Conservation (phyloP, 129 eudicot species). For the Cynara cardunculus region DNA sequence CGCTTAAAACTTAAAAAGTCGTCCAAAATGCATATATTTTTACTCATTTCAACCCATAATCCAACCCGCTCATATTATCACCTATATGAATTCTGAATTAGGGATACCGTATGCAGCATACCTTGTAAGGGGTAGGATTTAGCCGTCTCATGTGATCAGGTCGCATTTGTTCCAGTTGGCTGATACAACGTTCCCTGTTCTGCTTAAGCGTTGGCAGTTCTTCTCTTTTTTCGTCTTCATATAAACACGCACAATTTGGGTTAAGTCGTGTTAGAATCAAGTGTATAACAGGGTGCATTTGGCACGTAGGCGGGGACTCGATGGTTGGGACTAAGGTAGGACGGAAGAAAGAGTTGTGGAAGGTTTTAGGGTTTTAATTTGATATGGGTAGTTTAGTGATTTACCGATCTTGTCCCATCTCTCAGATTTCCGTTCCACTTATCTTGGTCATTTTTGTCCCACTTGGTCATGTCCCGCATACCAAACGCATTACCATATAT, state of each 20-base stretch:
- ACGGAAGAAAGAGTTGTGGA: neutral
- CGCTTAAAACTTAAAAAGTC: neutral
- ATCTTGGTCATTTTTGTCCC: neutral
- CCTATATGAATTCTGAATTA: neutral
- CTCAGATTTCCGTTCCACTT: neutral
- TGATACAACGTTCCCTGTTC: constrained; percentile 63
- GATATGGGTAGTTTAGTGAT: neutral
- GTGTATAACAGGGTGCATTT: neutral
- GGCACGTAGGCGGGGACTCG: neutral
- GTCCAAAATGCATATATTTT: neutral
- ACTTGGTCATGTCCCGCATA: no score
- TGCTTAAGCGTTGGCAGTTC: constrained; percentile 63
- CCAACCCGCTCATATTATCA: neutral
- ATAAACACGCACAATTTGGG: neutral
- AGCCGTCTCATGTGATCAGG: constrained; percentile 97
- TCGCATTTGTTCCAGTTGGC: constrained; percentile 82
- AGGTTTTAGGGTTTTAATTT: neutral
- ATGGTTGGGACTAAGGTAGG: neutral
- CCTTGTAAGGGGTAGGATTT: constrained; percentile 99
- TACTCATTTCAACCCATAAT: neutral
- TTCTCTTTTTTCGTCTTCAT: constrained; percentile 65
- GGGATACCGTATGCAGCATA: constrained; percentile 2
- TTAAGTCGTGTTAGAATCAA: neutral
- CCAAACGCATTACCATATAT: neutral
- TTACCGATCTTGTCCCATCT: neutral